phyloP scores from a whole-genome alignment of 1,284 basidiomycete genomes.

The Rhodofomes roseus region DNA sequence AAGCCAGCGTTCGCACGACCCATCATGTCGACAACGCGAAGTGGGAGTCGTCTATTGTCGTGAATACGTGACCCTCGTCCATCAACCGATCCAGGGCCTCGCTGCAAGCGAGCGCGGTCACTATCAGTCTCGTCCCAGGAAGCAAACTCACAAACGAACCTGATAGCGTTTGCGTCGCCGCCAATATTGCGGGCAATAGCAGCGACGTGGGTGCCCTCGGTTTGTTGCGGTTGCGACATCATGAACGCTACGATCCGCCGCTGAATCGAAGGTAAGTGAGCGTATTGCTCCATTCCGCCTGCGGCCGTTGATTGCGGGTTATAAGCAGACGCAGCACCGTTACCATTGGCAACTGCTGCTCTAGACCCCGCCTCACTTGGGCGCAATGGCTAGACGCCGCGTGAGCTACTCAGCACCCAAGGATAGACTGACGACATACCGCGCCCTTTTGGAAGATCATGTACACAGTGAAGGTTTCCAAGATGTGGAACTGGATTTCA shows the following conservation, averaged over 20 bases:
- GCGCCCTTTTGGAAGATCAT: conserved; percentile 39
- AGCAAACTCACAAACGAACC: too few species aligned
- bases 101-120: conserved; percentile 24
- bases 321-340: conserved; percentile 27
- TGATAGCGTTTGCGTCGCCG: conserved; percentile 29
- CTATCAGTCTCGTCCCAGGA: too few species aligned
- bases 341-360: conserved; percentile 4
- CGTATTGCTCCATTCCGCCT: conserved; percentile 29
- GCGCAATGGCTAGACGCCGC: conserved; percentile 23
- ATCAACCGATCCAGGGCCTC: conserved; percentile 49
- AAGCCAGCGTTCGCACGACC: background rate
- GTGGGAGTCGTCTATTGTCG: conserved; percentile 48
- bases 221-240: conserved; percentile 27
- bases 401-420: background rate
- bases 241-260: conserved; percentile 48
- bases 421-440: conserved; percentile 19
- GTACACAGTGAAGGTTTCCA: conserved; percentile 51
- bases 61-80: conserved; percentile 53
- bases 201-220: conserved; percentile 49
- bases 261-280: conserved; percentile 41
- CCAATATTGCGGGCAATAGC: conserved; percentile 35
- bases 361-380: conserved; percentile 18
- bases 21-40: conserved; percentile 26
- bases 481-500: conserved; percentile 81
- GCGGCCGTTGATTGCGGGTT: conserved; percentile 21